phyloP scores from a whole-genome alignment of 2,329 filamentous ascomycete genomes.

The Xylariaceae sp. region DNA sequence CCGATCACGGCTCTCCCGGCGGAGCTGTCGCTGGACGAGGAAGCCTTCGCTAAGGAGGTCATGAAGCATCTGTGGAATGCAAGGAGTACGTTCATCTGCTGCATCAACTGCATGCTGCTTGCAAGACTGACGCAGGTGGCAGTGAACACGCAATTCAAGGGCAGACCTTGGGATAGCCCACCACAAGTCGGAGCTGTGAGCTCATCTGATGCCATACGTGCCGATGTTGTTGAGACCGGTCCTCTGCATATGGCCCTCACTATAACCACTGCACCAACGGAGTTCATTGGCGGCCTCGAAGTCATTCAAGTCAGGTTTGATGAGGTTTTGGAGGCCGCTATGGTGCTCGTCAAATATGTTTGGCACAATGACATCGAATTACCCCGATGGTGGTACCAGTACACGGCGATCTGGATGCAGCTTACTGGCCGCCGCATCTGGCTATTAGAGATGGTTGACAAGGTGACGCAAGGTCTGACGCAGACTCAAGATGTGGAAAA shows the following conservation, averaged over 20 bases:
- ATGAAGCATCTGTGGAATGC: background rate
- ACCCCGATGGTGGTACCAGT: conserved; percentile 6
- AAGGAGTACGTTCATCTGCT: background rate
- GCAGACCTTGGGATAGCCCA: background rate
- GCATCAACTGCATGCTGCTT: too few species aligned
- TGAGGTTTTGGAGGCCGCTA: background rate
- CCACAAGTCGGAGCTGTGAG: background rate
- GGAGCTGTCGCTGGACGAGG: background rate
- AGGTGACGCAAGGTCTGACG: background rate
- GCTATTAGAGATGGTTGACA: conserved; percentile 9
- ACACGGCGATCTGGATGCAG: conserved; percentile 3
- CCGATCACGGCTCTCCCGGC: background rate
- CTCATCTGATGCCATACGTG: background rate
- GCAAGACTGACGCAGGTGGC: too few species aligned
- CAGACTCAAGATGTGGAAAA: too few species aligned
- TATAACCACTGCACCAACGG: background rate
- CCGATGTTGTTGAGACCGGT: background rate
- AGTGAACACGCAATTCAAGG: background rate
- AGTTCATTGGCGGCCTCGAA: conserved; percentile 6
- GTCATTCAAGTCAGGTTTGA: conserved; percentile 1
- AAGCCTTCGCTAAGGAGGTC: background rate
- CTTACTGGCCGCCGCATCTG: conserved; percentile 5
- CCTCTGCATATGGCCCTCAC: background rate
- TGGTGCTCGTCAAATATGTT: conserved; percentile 5
- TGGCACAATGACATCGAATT: conserved; percentile 7